These are phyloP conservation scores for Starmerella vaccinii DNA, from an alignment of 805 yeast species.

Conservation along the genomic window DNA sequence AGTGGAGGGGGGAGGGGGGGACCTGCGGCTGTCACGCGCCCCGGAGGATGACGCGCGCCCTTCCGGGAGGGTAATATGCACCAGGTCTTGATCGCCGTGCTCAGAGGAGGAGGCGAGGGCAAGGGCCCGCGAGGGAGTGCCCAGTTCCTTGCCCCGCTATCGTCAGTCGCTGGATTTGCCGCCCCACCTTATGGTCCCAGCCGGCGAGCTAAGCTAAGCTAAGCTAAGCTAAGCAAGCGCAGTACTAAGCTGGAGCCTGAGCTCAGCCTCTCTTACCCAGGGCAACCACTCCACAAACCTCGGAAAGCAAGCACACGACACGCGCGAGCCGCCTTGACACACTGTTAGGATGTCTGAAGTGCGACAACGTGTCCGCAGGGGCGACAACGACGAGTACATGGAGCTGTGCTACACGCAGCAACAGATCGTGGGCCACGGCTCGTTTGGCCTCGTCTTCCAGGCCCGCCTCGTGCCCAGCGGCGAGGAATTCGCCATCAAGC, in stretches of 20 bases:
- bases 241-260: neutral
- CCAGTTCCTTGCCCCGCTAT: constrained; percentile 12
- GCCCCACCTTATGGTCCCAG: constrained; percentile 1
- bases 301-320: constrained; percentile 4
- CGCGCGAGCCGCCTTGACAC: no score
- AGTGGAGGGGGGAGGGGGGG: no score
- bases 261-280: constrained; percentile 2
- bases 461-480: constrained; percentile 65
- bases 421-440: constrained; percentile 94
- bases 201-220: neutral
- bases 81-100: no score
- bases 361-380: constrained; percentile 60
- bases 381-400: constrained; percentile 52
- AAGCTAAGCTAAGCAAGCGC: neutral
- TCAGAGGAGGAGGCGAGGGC: no score
- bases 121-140: no score
- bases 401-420: constrained; percentile 68
- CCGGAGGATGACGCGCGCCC: no score
- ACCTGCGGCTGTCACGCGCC: no score
- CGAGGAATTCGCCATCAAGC: constrained; percentile 81
- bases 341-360: constrained; percentile 29
- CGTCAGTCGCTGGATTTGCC: constrained; percentile 8
- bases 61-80: neutral
- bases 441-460: constrained; percentile 97
- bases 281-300: neutral